A percentile compares a stretch with the other conserved stretches of the same genome.
phyloP scores from a whole-genome alignment of 768 basidiomycete genomes.

The Termitomyces sp. region DNA sequence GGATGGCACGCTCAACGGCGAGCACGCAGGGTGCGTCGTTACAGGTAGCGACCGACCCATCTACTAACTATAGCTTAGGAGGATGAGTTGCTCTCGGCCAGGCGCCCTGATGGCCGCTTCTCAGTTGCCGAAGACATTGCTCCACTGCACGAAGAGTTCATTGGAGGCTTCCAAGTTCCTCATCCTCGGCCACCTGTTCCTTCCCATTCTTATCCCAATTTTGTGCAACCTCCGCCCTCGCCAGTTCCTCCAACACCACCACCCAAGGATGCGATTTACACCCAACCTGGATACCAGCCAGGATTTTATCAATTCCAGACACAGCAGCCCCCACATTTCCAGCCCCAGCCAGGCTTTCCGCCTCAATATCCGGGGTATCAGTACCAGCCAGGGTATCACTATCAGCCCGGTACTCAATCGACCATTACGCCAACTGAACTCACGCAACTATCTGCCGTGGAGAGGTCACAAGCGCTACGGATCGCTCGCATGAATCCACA shows the following conservation, averaged over 20 bases:
- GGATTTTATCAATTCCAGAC: slow-evolving; percentile 1
- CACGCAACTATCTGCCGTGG: slow-evolving; percentile 55
- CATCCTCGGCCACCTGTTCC: slow-evolving; percentile 38
- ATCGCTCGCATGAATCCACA: slow-evolving; percentile 75
- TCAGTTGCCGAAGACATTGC: slow-evolving; percentile 54
- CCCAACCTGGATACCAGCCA: slow-evolving; percentile 19
- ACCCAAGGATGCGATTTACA: slow-evolving; percentile 43
- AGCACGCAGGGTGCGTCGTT: slow-evolving; percentile 49
- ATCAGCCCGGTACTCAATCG: slow-evolving; percentile 24
- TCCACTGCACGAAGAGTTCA: slow-evolving; percentile 62
- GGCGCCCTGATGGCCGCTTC: slow-evolving; percentile 44
- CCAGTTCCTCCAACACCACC: slow-evolving; percentile 46
- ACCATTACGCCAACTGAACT: slow-evolving; percentile 39
- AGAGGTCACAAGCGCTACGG: slow-evolving; percentile 59
- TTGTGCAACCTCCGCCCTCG: slow-evolving; percentile 32
- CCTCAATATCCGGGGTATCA: slow-evolving; percentile 15
- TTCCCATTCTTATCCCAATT: slow-evolving; percentile 28
- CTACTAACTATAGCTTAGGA: slow-evolving; percentile 27
- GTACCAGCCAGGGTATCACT: slow-evolving; percentile 18
- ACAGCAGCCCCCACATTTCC: slow-evolving; percentile 2
- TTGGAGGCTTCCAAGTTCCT: slow-evolving; percentile 50
- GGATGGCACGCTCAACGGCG: slow-evolving; percentile 74
- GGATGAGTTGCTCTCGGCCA: slow-evolving; percentile 29
- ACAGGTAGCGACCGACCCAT: neutral
- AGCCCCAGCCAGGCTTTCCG: slow-evolving; percentile 14